phyloP scores from a whole-genome alignment of 2,329 filamentous ascomycete species.

The Colletotrichum brevisporum region DNA sequence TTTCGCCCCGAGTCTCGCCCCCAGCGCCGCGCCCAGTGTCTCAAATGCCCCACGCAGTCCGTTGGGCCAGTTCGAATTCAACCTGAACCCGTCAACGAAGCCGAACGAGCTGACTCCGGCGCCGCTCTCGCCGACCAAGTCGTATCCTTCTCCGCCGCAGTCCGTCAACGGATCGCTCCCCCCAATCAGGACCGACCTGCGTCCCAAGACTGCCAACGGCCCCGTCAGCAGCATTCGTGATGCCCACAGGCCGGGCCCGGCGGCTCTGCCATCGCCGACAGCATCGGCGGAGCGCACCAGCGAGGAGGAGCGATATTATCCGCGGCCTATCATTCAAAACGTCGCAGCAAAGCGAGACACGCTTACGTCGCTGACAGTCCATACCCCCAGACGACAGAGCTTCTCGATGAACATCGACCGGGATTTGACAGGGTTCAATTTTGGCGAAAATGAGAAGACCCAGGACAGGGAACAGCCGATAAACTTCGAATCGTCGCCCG shows the following conservation, averaged over 20 bases:
- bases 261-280: slow-evolving; percentile 59
- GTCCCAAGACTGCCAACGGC: slow-evolving; percentile 30
- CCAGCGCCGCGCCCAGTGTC: slow-evolving; percentile 39
- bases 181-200: slow-evolving; percentile 38
- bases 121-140: slow-evolving; percentile 33
- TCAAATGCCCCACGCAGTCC: slow-evolving; percentile 53
- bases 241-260: slow-evolving; percentile 47
- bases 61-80: slow-evolving; percentile 58
- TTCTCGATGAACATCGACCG: slow-evolving; percentile 63
- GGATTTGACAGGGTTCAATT: slow-evolving; percentile 16
- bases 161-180: slow-evolving; percentile 48
- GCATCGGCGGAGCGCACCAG: slow-evolving; percentile 56
- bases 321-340: slow-evolving; percentile 61
- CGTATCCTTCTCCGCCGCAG: slow-evolving; percentile 52
- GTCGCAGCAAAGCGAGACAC: slow-evolving; percentile 67
- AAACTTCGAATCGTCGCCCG: background rate
- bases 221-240: slow-evolving; percentile 44
- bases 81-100: slow-evolving; percentile 43
- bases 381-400: slow-evolving; percentile 62
- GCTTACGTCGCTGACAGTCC: slow-evolving; percentile 50
- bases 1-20: background rate
- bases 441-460: background rate
- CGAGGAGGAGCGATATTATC: slow-evolving; percentile 53
- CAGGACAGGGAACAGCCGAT: background rate
- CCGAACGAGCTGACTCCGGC: slow-evolving; percentile 32